Base-by-base conservation (phyloP, 768 basidiomycete genomes). In the Sarcodon sp. region DNA sequence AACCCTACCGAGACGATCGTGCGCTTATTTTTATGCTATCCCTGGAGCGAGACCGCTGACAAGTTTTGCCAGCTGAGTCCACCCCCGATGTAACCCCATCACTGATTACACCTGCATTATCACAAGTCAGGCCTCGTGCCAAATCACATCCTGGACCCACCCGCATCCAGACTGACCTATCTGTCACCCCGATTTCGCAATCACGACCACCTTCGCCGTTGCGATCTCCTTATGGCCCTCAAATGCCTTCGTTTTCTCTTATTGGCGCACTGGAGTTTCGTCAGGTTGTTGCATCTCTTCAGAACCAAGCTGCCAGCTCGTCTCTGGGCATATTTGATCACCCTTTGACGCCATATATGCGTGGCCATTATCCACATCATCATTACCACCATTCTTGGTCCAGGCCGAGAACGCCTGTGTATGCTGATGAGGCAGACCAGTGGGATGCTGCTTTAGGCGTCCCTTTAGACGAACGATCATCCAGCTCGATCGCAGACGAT, bases 201-300 rank as follows among this genome's bases (percentile, higher is more conserved):
- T 69, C 76, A 11, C 72, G 69, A 21, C 69, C 77, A 6, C 69
- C 76, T 10, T 76, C 83, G 1, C 75, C 77, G 6, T 53, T 61
- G 44, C 53, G 61, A 55, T 51, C 70, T 18, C 50, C 67, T 53
- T 63, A 64, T 18, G 62, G 68, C 35, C 61, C 64, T 8, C 75
- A 77, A 51, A 74, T 89, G 64, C 86, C 85, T 3, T 87, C 85
- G 0, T 90, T 90, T 57, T 97, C 94, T 15, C 75, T 99, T 1
- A 77, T 98, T 4, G 90, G 94, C 7, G 96, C 96, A 0, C 76
- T 99, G 39, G 96, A 99, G 63, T 99, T 99, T 65, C 76, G 92
- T 13, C 83, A 92, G 50, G 86, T 97, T 18, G 84, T 99, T 16
- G 73, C 84, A 9, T 81, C 84, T 0, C 69, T 99, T 18, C 78